Base-by-base conservation (phyloP, 2,329 filamentous ascomycete genomes). In the Fusarium sp. region DNA sequence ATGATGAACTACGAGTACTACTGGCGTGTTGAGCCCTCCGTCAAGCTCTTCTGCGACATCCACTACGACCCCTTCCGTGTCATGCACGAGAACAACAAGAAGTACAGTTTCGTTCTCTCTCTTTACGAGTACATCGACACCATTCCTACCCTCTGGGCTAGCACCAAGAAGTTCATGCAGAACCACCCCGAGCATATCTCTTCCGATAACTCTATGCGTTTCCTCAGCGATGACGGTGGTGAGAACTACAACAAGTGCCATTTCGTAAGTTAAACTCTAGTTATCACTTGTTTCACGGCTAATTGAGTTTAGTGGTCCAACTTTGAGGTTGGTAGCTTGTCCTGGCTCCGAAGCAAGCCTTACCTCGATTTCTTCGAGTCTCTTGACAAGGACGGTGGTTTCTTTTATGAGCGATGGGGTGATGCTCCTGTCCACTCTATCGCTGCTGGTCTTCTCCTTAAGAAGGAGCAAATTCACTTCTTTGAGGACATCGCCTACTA, bases 401-500 rank as follows among this genome's bases (percentile, higher is more conserved):
- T 99, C 89, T 98, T 98, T 88, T 98, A 98, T 83, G 96, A 99
- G 85, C 92, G 96, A 78, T 99, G 96, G 96, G 96, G 96, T 68
- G 96, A 99, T 83, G 96, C 96, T 10, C 96, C 96, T 1, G 94
- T 99, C 10, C 96, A 99, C 85, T 98, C 96, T n/a, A 98, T 99
- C 76, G 96, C 94, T 19, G 96, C 96, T 6, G 89, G 89, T 69
- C 86, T 99, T 44, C 89, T 98, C 83, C 88, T 99, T 73, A 92
- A 93, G 83, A 98, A 97, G 86, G 93, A 96, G 56, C 92, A 99
- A 82, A 91, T 99, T 71, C 96, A 99, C 83, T 99, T 99, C 87
- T 99, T 98, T 87, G 94, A 99, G 83, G 96, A 99, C 80, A 99
- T 99, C 79, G 96, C 94, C 67, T 99, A 99, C 85, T 98, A 95